Conservation (phyloP, 768 basidiomycete species). For the Leucocoprinus sp. region DNA sequence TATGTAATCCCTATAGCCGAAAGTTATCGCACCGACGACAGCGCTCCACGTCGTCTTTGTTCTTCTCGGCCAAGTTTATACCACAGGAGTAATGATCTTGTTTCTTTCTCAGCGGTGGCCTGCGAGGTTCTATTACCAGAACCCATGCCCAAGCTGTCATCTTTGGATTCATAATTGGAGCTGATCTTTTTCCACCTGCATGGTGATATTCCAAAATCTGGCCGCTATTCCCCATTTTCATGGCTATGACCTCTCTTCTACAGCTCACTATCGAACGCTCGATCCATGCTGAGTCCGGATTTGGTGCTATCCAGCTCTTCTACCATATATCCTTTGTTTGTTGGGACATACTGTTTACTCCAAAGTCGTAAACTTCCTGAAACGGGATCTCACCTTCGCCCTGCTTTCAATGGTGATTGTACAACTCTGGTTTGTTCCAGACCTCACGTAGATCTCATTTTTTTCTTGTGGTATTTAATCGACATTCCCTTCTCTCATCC, state of each 20-base stretch:
- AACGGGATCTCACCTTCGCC: constrained; percentile 42
- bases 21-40: constrained; percentile 29
- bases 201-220: constrained; percentile 39
- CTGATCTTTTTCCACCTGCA: constrained; percentile 35
- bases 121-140: constrained; percentile 23
- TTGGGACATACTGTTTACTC: constrained; percentile 34
- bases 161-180: constrained; percentile 38
- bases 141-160: constrained; percentile 43
- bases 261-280: constrained; percentile 34
- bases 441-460: constrained; percentile 19
- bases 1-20: constrained; percentile 37
- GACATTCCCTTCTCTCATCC: constrained; percentile 37
- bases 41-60: constrained; percentile 33
- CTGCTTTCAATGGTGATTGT: constrained; percentile 32
- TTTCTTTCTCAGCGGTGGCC: constrained; percentile 32
- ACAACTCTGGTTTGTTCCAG: constrained; percentile 40
- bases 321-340: constrained; percentile 34
- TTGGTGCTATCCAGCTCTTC: constrained; percentile 27
- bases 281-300: constrained; percentile 27
- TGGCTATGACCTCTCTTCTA: constrained; percentile 28
- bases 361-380: constrained; percentile 34
- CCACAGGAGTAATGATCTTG: constrained; percentile 32
- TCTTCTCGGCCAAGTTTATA: constrained; percentile 31
- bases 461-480: constrained; percentile 36
- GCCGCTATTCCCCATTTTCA: constrained; percentile 42